phyloP scores from a whole-genome alignment of 2,329 filamentous ascomycete genomes.

The Aspergillus brunneoviolaceus region DNA sequence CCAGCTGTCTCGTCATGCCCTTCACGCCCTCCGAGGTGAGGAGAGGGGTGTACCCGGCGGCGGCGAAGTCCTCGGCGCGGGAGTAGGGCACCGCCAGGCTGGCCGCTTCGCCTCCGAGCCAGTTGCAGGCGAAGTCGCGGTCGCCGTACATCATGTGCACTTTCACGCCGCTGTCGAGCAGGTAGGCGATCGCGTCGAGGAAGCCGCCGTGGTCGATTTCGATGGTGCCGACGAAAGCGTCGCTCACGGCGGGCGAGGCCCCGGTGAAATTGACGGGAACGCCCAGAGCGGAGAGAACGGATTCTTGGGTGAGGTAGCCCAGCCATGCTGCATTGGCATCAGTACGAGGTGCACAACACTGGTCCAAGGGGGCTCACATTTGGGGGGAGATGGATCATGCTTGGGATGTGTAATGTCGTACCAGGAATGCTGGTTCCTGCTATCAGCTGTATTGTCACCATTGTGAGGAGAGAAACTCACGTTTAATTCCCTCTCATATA shows the following conservation, averaged over 20 bases:
- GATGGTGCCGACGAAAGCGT: slow-evolving; percentile 45
- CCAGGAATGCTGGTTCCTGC: not conserved
- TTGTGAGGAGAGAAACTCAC: not conserved
- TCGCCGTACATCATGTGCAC: slow-evolving; percentile 57
- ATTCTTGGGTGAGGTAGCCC: slow-evolving; percentile 52
- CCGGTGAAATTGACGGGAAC: slow-evolving; percentile 57
- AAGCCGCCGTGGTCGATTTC: slow-evolving; percentile 29
- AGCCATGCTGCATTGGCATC: not conserved
- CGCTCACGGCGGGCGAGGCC: slow-evolving; percentile 39
- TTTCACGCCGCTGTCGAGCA: slow-evolving; percentile 55
- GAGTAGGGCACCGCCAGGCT: slow-evolving; percentile 49
- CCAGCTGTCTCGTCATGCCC: slow-evolving; percentile 34
- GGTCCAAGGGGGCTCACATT: not conserved
- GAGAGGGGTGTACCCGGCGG: slow-evolving; percentile 32
- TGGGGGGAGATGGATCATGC: not conserved
- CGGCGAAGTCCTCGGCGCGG: slow-evolving; percentile 22
- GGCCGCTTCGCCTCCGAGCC: slow-evolving; percentile 53
- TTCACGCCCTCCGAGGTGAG: slow-evolving; percentile 25
- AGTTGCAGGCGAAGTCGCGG: slow-evolving; percentile 54
- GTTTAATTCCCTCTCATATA: not conserved
- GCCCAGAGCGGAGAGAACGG: slow-evolving; percentile 56
- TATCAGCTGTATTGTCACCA: too few relatives aligned
- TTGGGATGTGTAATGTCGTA: slow-evolving; percentile 6
- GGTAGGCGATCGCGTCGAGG: slow-evolving; percentile 31
- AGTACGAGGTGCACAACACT: too few relatives aligned